phyloP scores from a whole-genome alignment of 768 basidiomycete species.

The Leccinum olivaceopallidum region DNA sequence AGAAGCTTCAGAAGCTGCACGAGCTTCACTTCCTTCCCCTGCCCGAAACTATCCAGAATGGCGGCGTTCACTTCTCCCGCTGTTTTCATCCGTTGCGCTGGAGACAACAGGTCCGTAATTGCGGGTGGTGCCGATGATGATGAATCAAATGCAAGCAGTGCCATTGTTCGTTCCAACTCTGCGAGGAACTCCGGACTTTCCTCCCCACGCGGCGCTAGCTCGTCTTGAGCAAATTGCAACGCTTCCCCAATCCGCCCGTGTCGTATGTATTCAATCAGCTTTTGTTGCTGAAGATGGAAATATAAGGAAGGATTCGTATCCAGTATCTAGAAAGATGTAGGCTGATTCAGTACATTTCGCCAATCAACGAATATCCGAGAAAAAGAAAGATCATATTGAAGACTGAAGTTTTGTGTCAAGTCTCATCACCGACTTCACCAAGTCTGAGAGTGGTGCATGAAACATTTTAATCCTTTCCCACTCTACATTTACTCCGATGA shows the following conservation, averaged over 20 bases:
- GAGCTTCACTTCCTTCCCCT: conserved; percentile 91
- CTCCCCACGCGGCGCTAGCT: conserved; percentile 93
- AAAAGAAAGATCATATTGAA: conserved; percentile 78
- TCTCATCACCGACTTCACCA: conserved; percentile 81
- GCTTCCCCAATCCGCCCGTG: conserved; percentile 78
- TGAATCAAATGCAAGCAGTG: conserved; percentile 80
- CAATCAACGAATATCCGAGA: background rate
- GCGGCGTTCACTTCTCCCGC: conserved; percentile 95
- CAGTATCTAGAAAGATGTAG: conserved; percentile 68
- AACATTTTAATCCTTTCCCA: conserved; percentile 78
- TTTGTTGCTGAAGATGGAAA: conserved; percentile 95
- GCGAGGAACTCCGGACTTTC: conserved; percentile 91
- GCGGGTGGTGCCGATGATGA: conserved; percentile 51
- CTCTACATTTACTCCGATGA: conserved; percentile 1
- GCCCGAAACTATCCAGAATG: conserved; percentile 87
- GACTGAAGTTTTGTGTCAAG: conserved; percentile 83
- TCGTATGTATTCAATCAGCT: conserved; percentile 92
- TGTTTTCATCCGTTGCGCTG: conserved; percentile 90
- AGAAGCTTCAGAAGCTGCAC: conserved; percentile 79
- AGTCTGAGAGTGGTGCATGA: conserved; percentile 99
- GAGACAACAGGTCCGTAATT: conserved; percentile 79
- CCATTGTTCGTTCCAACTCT: conserved; percentile 95
- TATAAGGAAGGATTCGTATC: conserved; percentile 93
- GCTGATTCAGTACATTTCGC: conserved; percentile 16
- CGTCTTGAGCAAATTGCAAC: conserved; percentile 87